Percentiles rank a stretch among this genome's conserved stretches.
Conservation (phyloP, 371 early-diverging fungal genomes). For the Actinomortierella ambigua region DNA sequence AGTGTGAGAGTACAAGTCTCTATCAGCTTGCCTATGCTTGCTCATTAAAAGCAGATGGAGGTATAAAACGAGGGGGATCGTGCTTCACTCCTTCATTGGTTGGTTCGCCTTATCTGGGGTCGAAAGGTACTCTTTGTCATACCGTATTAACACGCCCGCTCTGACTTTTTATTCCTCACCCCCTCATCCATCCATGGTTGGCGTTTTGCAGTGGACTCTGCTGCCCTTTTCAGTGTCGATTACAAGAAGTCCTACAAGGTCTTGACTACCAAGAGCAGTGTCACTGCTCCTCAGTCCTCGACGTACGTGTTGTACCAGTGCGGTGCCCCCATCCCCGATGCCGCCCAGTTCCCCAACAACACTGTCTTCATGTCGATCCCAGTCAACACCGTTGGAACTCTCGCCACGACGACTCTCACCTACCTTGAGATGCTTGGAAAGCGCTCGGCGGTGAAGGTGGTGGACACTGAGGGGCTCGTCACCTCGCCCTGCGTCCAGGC, state of each 20-base stretch:
- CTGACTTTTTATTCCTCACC: too few relatives aligned
- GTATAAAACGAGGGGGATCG: too few relatives aligned
- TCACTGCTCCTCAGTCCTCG: slow-evolving; percentile 8
- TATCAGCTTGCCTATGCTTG: too few relatives aligned
- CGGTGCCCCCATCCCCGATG: slow-evolving; percentile 61
- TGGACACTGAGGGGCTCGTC: slow-evolving; percentile 62
- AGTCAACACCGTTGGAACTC: slow-evolving; percentile 58
- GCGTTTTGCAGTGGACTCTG: slow-evolving; percentile 51
- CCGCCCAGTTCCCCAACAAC: slow-evolving; percentile 49
- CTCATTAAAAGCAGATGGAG: too few relatives aligned
- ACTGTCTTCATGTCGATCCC: slow-evolving; percentile 64
- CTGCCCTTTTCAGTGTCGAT: slow-evolving; percentile 58
- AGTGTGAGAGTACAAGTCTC: too few relatives aligned
- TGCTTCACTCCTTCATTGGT: too few relatives aligned
- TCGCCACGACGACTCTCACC: slow-evolving; percentile 67
- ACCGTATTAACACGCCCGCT: too few relatives aligned
- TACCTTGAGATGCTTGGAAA: slow-evolving; percentile 76
- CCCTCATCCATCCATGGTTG: too few relatives aligned
- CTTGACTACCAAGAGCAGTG: slow-evolving; percentile 14
- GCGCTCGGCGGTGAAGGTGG: slow-evolving; percentile 55
- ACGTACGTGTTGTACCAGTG: slow-evolving; percentile 67
- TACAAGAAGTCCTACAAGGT: slow-evolving; percentile 66
- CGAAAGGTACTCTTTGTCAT: too few relatives aligned
- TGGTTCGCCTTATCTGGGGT: too few relatives aligned
- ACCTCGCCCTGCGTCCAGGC: slow-evolving; percentile 72